These are phyloP conservation scores for Lumnitzera littorea DNA, from an alignment of 345 rosid species.

Conservation along the genomic window DNA sequence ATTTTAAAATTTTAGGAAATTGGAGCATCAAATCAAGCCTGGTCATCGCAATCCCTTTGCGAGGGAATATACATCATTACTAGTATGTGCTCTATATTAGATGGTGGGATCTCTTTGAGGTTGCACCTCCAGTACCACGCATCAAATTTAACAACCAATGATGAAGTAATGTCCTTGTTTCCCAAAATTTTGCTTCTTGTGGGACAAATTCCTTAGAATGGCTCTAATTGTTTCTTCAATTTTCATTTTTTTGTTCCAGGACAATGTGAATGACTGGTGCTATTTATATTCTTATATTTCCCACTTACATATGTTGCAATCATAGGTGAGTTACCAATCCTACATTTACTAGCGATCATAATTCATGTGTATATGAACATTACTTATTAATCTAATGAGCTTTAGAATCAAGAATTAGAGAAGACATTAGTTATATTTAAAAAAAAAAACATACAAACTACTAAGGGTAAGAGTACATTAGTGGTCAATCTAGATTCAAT, in stretches of 20 bases:
- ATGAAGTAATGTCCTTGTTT: slow-evolving; percentile 6
- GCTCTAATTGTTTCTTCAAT: background rate
- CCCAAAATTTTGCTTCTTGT: background rate
- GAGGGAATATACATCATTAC: slow-evolving; percentile 1
- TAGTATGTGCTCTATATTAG: slow-evolving; percentile 16
- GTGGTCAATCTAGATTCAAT: too few relatives aligned
- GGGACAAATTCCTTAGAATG: background rate
- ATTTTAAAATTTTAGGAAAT: too few relatives aligned
- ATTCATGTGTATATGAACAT: too few relatives aligned
- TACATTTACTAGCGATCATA: too few relatives aligned
- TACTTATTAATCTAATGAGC: too few relatives aligned
- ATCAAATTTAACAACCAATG: slow-evolving; percentile 9
- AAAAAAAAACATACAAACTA: too few relatives aligned
- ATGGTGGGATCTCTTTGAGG: slow-evolving; percentile 7
- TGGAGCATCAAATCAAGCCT: too few relatives aligned
- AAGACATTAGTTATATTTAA: too few relatives aligned
- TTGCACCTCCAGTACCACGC: slow-evolving; percentile 4
- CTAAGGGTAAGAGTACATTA: too few relatives aligned
- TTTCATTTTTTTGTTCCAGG: slow-evolving; percentile 18
- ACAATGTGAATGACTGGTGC: slow-evolving; percentile 26
- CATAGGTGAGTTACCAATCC: slow-evolving; percentile 17
- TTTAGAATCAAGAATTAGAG: too few relatives aligned
- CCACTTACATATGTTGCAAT: slow-evolving; percentile 33
- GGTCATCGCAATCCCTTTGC: background rate
- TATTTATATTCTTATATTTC: slow-evolving; percentile 25